Base-by-base conservation (phyloP, 345 rosid genomes). In the Brassica napus region DNA sequence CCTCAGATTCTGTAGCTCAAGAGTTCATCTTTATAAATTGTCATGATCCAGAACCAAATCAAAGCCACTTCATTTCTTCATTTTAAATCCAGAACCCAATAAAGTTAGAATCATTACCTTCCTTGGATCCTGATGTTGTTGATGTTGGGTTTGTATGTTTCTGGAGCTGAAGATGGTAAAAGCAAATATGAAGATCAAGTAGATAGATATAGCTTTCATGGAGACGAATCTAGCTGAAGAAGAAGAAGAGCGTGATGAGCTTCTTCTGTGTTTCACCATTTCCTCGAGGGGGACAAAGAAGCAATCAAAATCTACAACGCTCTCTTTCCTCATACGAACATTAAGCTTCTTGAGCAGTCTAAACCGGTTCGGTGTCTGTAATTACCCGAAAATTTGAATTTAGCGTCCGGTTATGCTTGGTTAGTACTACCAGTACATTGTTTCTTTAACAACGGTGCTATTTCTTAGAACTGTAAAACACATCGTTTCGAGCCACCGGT, bases 111-210 rank as follows among this genome's bases (percentile, higher is more conserved):
- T 35, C 42, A 35, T 35, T 35, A 35, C 42, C 42, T 35, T 35
- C 42, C 42, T 35, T 54, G 35, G 75, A 74, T 74, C 79, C 26
- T 6, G 83, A 47, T 49, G 77, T 61, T 73, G 76, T 5, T 77
- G 65, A 4, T 83, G 84, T 26, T 83, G 86, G 67, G 87, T 84
- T 76, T 77, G 79, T 8, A 83, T 34, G 78, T 73, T 63, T 68
- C 68, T 61, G 21, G 79, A 77, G 78, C 77, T 77, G 66, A 82
- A 82, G 37, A 77, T 73, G 70, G 79, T 57, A n/a, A 72, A 61
- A 81, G 81, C 81, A 35, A 82, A 77, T 3, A 82, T 31, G 39
- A 73, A 61, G 75, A 63, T 68, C 77, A 82, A 47, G 71, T 82
- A 82, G 11, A 82, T 78, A 62, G 72, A 23, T 1, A 77, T 61